Evolutionary conservation across 1,284 basidiomycete species (phyloP), one percentile per base, ranked within the genome.

Genomic region (Gymnopus androsaceus): DNA sequence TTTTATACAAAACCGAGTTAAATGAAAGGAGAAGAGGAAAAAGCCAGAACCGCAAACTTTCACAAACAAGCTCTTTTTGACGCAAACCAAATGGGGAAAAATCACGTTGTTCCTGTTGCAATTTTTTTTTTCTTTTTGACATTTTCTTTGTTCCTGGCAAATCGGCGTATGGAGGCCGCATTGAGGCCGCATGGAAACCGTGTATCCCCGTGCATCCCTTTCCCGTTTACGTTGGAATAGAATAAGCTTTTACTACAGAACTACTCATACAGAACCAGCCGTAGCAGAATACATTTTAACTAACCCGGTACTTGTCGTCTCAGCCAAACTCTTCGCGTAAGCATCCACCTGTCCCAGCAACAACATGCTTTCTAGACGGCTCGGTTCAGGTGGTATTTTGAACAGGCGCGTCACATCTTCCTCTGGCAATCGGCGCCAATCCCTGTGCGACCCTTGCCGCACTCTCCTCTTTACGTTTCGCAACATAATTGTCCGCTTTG

Each of bases 401-500:
- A 94, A 95, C 68, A 93, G 67, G 62, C 88, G 81, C 69, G 83
- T 82, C 48, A 93, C 81, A 66, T 94, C 90, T 67, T 96, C 92
- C 68, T 92, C 87, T 0, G 93, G 94, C 25, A 98, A 79, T n/a
- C 57, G 95, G 92, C 34, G 86, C 82, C 56, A 97, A 77, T 8
- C 95, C 95, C 66, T 95, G 90, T 48, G 87, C 87, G 60, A 90
- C 83, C 55, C 96, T 83, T 57, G 80, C 77, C 21, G 83, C 84
- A 69, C 95, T 98, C 75, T 98, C 96, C 67, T 96, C 93, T 68
- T 90, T 91, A 64, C 94, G 84, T 71, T 94, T 94, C 64, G 82
- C 81, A 55, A 95, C 73, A 65, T 88, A 87, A 55, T 79, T 77
- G 59, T 99, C 96, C 58, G 94, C 92, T 60, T 86, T 85, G 37